phyloP scores from a whole-genome alignment of 352 stramenopile species.

The Pythium dissotocum region DNA sequence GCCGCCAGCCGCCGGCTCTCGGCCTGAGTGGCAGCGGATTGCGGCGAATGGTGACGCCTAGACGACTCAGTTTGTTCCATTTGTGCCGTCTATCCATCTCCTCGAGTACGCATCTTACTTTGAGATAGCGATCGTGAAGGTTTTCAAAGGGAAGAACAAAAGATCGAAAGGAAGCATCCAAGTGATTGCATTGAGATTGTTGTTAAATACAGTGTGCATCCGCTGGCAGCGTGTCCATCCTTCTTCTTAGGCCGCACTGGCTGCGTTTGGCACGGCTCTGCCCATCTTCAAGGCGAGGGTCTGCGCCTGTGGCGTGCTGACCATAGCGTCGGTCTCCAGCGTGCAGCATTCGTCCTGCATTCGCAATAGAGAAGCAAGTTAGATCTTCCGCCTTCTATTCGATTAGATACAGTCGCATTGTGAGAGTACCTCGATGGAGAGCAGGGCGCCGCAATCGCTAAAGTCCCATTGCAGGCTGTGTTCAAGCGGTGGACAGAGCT shows the following conservation, averaged over 20 bases:
- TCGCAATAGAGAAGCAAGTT: not conserved
- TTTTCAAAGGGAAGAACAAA: not conserved
- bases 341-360: conserved; percentile 17
- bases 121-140: too few species aligned
- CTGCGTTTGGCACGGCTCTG: conserved; percentile 21
- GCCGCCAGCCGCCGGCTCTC: too few species aligned
- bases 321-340: conserved; percentile 3
- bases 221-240: not conserved
- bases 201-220: not conserved
- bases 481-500: conserved; percentile 20
- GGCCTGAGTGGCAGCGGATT: not conserved
- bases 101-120: too few species aligned
- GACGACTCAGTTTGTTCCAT: not conserved
- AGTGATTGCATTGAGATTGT: not conserved
- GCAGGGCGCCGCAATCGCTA: not conserved
- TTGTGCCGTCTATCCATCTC: not conserved
- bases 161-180: not conserved
- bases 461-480: conserved; percentile 22
- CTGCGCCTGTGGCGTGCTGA: not conserved
- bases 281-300: conserved; percentile 12
- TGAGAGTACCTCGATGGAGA: conserved; percentile 13
- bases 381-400: not conserved
- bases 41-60: not conserved
- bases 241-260: conserved; percentile 13
- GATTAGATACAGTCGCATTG: too few species aligned